A percentile compares a stretch with the other conserved stretches of the same genome.
Conservation (phyloP, 2,329 filamentous ascomycete genomes). For the Decorospora gaudefroyi region DNA sequence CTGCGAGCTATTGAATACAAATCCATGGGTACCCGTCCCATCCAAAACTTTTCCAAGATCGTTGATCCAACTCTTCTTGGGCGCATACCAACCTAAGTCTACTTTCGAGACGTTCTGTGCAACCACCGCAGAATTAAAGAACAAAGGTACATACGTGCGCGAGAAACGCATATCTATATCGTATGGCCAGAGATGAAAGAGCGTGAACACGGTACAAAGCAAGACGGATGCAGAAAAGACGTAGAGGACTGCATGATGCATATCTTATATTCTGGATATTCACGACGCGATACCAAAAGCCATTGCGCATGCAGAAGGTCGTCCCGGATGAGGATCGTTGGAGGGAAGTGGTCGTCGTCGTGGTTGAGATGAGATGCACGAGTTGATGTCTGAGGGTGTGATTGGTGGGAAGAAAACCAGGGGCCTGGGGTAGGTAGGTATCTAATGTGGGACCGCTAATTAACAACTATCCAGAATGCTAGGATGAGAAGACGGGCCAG, state of each 20-base stretch:
- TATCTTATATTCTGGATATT: constrained; percentile 22
- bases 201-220: constrained; percentile 22
- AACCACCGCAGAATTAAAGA: constrained; percentile 22
- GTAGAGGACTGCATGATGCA: constrained; percentile 28
- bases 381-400: constrained; percentile 11
- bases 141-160: constrained; percentile 20
- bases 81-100: constrained; percentile 44
- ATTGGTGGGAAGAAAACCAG: constrained; percentile 18
- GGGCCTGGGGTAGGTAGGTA: no score
- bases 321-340: constrained; percentile 15
- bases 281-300: constrained; percentile 9
- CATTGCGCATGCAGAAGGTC: constrained; percentile 30
- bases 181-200: constrained; percentile 24
- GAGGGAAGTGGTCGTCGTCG: constrained; percentile 8
- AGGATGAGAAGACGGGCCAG: no score
- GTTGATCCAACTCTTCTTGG: constrained; percentile 58
- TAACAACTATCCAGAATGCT: not conserved
- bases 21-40: constrained; percentile 69
- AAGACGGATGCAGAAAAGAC: constrained; percentile 22
- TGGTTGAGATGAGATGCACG: constrained; percentile 21
- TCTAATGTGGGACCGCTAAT: not conserved
- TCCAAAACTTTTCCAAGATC: constrained; percentile 62
- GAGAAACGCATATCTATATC: constrained; percentile 30
- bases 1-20: constrained; percentile 70
- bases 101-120: constrained; percentile 24